phyloP scores from a whole-genome alignment of 2,329 filamentous ascomycete species.

The Incumbomyces delicatus region DNA sequence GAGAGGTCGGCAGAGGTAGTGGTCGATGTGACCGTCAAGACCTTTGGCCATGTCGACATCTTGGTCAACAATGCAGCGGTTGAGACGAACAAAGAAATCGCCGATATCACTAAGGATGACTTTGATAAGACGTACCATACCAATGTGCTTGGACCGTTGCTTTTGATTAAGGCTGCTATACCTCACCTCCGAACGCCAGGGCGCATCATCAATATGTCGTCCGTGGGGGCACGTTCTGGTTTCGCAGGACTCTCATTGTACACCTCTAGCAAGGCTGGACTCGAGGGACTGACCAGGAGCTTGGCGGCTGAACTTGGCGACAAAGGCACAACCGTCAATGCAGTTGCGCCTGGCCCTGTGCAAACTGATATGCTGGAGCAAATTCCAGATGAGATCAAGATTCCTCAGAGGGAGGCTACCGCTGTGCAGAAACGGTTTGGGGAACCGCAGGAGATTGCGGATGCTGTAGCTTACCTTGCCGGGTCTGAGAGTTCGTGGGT shows the following conservation, averaged over 20 bases:
- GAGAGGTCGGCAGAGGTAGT: slow-evolving; percentile 10
- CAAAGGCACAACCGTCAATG: slow-evolving; percentile 51
- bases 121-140: slow-evolving; percentile 47
- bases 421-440: slow-evolving; percentile 44
- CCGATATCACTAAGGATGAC: slow-evolving; percentile 38
- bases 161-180: slow-evolving; percentile 45
- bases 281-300: slow-evolving; percentile 50
- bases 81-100: slow-evolving; percentile 28
- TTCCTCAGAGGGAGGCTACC: slow-evolving; percentile 42
- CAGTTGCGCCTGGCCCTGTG: slow-evolving; percentile 50
- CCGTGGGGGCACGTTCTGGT: slow-evolving; percentile 41
- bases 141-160: slow-evolving; percentile 46
- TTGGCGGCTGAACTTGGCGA: slow-evolving; percentile 50
- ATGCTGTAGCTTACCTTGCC: slow-evolving; percentile 47
- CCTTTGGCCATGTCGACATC: slow-evolving; percentile 23
- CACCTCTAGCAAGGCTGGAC: slow-evolving; percentile 48
- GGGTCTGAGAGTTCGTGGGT: slow-evolving; percentile 41
- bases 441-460: slow-evolving; percentile 44
- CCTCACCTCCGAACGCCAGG: slow-evolving; percentile 39
- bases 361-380: slow-evolving; percentile 49
- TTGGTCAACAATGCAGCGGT: slow-evolving; percentile 32
- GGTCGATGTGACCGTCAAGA: slow-evolving; percentile 12
- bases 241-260: slow-evolving; percentile 43
- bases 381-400: slow-evolving; percentile 41
- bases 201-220: slow-evolving; percentile 52